These are phyloP conservation scores for Lachnellula hyalina DNA, from an alignment of 2,329 filamentous ascomycete species.

Conservation along the genomic window DNA sequence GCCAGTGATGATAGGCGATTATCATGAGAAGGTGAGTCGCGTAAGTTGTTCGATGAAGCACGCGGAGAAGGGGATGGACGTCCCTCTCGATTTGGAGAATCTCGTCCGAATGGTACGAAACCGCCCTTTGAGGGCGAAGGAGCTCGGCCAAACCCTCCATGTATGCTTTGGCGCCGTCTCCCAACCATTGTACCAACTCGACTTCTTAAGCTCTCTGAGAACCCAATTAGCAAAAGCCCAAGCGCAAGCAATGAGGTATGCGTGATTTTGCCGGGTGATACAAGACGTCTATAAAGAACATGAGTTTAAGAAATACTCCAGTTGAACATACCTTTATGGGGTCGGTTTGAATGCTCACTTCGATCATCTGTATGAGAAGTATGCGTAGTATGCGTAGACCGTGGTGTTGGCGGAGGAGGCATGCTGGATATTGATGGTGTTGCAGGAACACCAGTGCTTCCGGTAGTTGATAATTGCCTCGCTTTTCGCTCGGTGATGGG, in stretches of 20 bases:
- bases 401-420: conserved; percentile 26
- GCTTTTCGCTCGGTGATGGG: conserved; percentile 27
- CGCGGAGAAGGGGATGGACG: conserved; percentile 44
- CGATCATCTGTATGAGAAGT: conserved; percentile 23
- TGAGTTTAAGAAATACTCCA: neutral
- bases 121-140: conserved; percentile 52
- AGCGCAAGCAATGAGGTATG: neutral
- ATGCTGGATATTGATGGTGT: conserved; percentile 4
- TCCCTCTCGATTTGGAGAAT: conserved; percentile 59
- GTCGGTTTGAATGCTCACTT: conserved; percentile 23
- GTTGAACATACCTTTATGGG: conserved; percentile 12
- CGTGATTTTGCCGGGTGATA: too few species aligned
- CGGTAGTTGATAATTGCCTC: conserved; percentile 25
- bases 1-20: conserved; percentile 51
- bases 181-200: conserved; percentile 67
- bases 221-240: conserved; percentile 25
- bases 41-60: conserved; percentile 54
- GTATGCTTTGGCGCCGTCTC: conserved; percentile 59
- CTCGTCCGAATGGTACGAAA: conserved; percentile 50
- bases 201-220: conserved; percentile 49
- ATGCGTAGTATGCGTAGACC: conserved; percentile 19
- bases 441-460: conserved; percentile 7
- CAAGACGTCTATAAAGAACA: too few species aligned
- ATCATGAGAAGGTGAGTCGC: conserved; percentile 39
- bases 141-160: conserved; percentile 51